These are phyloP conservation scores for Capronia americana DNA, from an alignment of 2,329 filamentous ascomycete genomes.

Conservation along the genomic window DNA sequence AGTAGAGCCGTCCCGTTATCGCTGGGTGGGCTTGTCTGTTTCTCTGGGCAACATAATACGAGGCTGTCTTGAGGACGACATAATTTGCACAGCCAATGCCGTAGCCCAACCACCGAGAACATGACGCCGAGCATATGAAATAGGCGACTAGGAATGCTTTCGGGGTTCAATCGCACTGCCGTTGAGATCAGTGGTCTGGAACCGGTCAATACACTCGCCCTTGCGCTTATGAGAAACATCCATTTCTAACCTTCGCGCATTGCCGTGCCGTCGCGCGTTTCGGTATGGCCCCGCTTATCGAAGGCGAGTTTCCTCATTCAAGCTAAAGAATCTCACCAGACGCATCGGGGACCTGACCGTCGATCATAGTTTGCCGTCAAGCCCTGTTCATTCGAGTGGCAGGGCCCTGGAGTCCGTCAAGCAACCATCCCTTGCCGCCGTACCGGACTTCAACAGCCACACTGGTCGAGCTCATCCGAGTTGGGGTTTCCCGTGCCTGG, in stretches of 20 bases:
- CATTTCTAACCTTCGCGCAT: conserved; percentile 25
- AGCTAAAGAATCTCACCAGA: conserved; percentile 16
- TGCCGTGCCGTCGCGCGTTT: conserved; percentile 21
- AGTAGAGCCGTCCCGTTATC: conserved; percentile 22
- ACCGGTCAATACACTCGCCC: conserved; percentile 17
- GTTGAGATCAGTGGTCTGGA: conserved; percentile 17
- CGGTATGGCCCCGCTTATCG: conserved; percentile 19
- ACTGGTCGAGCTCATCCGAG: conserved; percentile 21
- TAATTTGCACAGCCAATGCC: background rate
- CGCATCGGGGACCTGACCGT: conserved; percentile 13
- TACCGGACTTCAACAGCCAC: conserved; percentile 23
- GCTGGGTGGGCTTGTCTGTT: conserved; percentile 17
- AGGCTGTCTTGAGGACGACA: background rate
- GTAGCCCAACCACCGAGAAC: background rate
- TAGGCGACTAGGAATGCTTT: background rate
- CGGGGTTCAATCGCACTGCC: conserved; percentile 8
- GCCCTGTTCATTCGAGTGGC: conserved; percentile 15
- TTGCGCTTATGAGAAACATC: conserved; percentile 22
- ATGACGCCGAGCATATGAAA: background rate
- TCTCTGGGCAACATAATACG: background rate
- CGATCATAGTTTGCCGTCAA: conserved; percentile 17
- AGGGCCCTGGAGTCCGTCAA: conserved; percentile 13
- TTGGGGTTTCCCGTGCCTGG: conserved; percentile 29
- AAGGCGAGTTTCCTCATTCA: conserved; percentile 2
- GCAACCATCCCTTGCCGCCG: conserved; percentile 33